Evolutionary conservation across 2,329 filamentous ascomycete species (phyloP), one percentile per base, ranked within the genome.

Genomic region (Alternaria longipes): DNA sequence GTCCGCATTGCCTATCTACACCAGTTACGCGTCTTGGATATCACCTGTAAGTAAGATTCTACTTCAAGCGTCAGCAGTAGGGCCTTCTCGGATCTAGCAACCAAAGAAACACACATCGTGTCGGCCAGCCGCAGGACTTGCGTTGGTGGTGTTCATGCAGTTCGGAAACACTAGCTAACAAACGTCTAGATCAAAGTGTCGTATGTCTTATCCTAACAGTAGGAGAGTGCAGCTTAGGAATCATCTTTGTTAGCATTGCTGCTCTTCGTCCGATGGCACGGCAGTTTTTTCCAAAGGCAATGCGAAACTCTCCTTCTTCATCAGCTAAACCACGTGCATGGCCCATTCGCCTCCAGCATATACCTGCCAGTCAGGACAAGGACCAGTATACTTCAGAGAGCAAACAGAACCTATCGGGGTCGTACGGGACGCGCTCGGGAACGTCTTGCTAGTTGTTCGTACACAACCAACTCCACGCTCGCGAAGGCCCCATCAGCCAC

Each of bases 171-270:
- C 5, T 8, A 14, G 22, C 59, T 61, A 24, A 61, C 28, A 24
- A 8, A 2, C 1, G 3, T 30, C 14, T 47, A 75, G 72, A 67
- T 50, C 18, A 65, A 55, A 59, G 45, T 26, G 72, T 73, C 18
- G 63, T 67, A 5, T 65, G 56, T 22, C 67, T 74, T 5, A 69
- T 70, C 18, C 49, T 74, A 26, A 68, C 71, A 12, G 65, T 75
- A 8, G 66, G 72, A n/a, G 73, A 75, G 55, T 74, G 73, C 51
- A 70, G 65, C 42, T 47, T 75, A 3, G 72, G 70, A 5, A 75
- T 75, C 47, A 67, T 73, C 26, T 71, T 68, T 34, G 68, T 75
- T 49, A 72, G 69, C 54, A 70, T 74, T 7, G 69, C 72, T 16
- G 45, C 73, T 32, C 65, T 75, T 47, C 71, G 72, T 41, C 72